Base-by-base conservation (phyloP, 2,329 filamentous ascomycete genomes). In the Fonsecaea pedrosoi region DNA sequence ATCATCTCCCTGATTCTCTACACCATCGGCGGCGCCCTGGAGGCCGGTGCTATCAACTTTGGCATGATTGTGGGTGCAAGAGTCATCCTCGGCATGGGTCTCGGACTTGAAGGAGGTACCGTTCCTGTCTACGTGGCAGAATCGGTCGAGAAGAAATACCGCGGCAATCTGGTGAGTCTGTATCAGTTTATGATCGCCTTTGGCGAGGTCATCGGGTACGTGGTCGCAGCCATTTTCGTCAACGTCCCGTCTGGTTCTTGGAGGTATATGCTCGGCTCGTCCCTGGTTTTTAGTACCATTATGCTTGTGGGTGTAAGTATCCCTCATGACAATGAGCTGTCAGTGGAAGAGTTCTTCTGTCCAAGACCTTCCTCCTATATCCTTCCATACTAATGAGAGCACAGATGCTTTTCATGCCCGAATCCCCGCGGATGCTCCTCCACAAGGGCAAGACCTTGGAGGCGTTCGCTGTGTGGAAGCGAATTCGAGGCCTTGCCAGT, bases 161-260 rank as follows among this genome's bases (percentile, higher is more conserved):
- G 90, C 72, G 90, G 90, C 71, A 92, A 92, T 75, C 78, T 92
- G 58, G 90, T 92, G 1, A 91, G 89, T 0, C 80, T 92, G 0
- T 92, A 92, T 76, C 90, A 92, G 74, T 86, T 92, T 78, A 91
- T 90, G 78, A 92, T 92, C 73, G 90, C 90, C 0, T 82, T 92
- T 0, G 90, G 90, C 34, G 90, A 92, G 72, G 89, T 92, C 1
- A 80, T 92, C 1, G 90, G 90, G 2, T 92, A 92, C 67, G 89
- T 87, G 4, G 85, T 92, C 1, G 89, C 87, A 0, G 90, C 90
- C 55, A 91, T 92, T 64, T 92, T 92, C 77, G 81, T 91, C 68
- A 84, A 81, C n/a, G 88, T 92, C 1, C 78, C 80, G 0, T 53
- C 45, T 3, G 90, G 89, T 15, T 89, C 89, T 79, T 92, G 90